Conservation (phyloP, 208 protist species). For the Leishmania major region DNA sequence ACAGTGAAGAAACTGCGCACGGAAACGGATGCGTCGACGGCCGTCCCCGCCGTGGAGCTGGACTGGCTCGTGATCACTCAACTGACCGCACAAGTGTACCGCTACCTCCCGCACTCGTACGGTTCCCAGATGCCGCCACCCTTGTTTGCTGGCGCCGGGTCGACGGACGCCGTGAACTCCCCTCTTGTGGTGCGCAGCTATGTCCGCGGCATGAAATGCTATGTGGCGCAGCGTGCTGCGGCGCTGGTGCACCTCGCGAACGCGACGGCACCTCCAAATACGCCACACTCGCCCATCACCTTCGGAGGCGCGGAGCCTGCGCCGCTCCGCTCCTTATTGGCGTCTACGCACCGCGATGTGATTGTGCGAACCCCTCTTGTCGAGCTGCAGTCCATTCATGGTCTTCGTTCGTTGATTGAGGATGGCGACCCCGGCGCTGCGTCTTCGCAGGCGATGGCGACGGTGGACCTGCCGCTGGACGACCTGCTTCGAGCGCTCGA, state of each 20-base stretch:
- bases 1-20: conserved; percentile 12
- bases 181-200: conserved; percentile 34
- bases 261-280: neutral
- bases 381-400: conserved; percentile 23
- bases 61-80: conserved; percentile 63
- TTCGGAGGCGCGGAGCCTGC: conserved; percentile 2
- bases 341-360: conserved; percentile 14
- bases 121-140: conserved; percentile 87
- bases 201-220: conserved; percentile 48
- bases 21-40: neutral
- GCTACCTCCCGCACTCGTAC: conserved; percentile 77
- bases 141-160: conserved; percentile 43
- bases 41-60: conserved; percentile 7
- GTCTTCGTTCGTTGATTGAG: conserved; percentile 13
- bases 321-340: conserved; percentile 6
- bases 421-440: neutral
- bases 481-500: conserved; percentile 47
- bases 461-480: conserved; percentile 24
- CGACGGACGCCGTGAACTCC: conserved; percentile 10
- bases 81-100: conserved; percentile 81
- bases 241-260: conserved; percentile 32
- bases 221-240: conserved; percentile 39
- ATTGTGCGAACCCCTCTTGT: conserved; percentile 31
- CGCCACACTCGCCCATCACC: neutral
- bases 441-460: conserved; percentile 5